Conservation (phyloP, 257 asterid species). For the Solanum okadae region DNA sequence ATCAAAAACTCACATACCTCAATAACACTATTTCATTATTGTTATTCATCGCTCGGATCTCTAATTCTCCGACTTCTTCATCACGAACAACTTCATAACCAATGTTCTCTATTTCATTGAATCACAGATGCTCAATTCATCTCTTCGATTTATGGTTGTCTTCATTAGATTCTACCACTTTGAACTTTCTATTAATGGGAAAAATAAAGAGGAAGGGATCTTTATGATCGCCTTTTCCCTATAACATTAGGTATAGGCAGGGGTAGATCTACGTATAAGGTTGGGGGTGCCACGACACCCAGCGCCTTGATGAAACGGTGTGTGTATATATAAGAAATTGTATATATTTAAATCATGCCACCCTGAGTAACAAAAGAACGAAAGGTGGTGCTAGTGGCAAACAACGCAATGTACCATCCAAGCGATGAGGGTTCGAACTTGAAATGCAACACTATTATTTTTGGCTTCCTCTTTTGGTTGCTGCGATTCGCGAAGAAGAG, state of each 20-base stretch:
- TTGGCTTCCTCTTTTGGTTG: neutral
- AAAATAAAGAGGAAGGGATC: neutral
- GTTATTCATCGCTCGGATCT: neutral
- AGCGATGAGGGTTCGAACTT: neutral
- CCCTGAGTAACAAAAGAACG: neutral
- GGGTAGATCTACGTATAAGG: neutral
- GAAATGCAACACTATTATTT: neutral
- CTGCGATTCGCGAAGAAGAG: neutral
- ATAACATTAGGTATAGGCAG: neutral
- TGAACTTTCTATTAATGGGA: neutral
- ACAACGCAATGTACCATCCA: neutral
- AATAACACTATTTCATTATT: too few species aligned
- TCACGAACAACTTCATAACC: too few species aligned
- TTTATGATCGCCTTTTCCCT: neutral
- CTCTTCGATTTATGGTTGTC: neutral
- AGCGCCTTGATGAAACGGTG: neutral
- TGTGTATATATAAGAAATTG: too few species aligned
- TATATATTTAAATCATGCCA: neutral
- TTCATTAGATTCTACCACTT: neutral
- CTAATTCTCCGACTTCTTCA: neutral
- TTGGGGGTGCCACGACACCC: neutral
- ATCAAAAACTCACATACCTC: neutral
- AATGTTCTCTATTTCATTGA: neutral
- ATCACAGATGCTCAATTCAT: neutral
- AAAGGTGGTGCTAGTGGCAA: neutral